These are phyloP conservation scores for Ceratocystis ficicola DNA, from an alignment of 2,329 filamentous ascomycete genomes.

Conservation along the genomic window DNA sequence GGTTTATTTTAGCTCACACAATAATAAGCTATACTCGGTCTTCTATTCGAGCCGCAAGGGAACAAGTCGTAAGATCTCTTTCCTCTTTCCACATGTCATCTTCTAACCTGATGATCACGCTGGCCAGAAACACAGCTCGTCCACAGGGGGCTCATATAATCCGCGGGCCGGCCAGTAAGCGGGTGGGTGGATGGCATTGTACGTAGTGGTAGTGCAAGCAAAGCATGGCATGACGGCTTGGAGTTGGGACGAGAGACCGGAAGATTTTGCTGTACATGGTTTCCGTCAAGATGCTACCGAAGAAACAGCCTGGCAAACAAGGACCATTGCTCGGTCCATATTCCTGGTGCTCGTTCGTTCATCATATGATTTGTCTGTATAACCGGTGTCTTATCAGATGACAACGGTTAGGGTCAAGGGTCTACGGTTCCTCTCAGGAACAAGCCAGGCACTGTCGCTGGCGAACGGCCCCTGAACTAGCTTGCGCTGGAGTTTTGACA, in stretches of 20 bases:
- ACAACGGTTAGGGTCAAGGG: background rate
- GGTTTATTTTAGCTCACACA: background rate
- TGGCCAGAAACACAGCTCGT: slow-evolving; percentile 10
- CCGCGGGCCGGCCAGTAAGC: slow-evolving; percentile 12
- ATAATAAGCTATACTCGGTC: slow-evolving; percentile 32
- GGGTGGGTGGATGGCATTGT: background rate
- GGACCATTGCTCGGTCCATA: too few species aligned
- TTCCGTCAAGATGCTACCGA: too few species aligned
- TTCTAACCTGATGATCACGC: slow-evolving; percentile 7
- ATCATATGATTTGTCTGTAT: slow-evolving; percentile 1
- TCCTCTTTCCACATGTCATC: background rate
- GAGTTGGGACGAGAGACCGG: too few species aligned
- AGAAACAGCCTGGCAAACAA: too few species aligned
- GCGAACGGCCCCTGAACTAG: slow-evolving; percentile 16
- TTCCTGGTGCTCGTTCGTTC: background rate
- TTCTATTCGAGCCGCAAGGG: slow-evolving; percentile 32
- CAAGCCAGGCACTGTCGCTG: background rate
- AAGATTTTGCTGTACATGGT: too few species aligned
- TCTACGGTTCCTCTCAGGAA: background rate
- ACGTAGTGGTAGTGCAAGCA: too few species aligned
- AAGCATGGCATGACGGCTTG: too few species aligned
- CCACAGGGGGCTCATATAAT: slow-evolving; percentile 12
- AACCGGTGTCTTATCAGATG: background rate
- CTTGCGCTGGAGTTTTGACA: slow-evolving; percentile 1
- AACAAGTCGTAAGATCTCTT: slow-evolving; percentile 28